A percentile compares a stretch with the other conserved stretches of the same genome.
These are phyloP conservation scores for Mollisiaceae sp. DNA, from an alignment of 2,329 filamentous ascomycete genomes.

Conservation along the genomic window DNA sequence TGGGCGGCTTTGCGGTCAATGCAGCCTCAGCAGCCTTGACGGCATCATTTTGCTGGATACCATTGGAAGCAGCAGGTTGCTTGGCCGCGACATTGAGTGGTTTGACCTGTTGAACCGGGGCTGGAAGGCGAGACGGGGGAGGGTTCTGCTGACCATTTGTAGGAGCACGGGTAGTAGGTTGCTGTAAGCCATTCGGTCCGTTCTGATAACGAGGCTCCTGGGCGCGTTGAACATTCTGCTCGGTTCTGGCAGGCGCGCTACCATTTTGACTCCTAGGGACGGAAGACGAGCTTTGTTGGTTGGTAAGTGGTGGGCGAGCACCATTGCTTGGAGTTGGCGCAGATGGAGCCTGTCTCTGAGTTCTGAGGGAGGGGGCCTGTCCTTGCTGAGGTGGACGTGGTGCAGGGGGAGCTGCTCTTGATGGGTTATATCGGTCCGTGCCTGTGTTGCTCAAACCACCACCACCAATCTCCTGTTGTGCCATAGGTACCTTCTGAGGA, in stretches of 20 bases:
- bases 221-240: conserved; percentile 45
- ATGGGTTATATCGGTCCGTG: conserved; percentile 80
- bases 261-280: conserved; percentile 44
- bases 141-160: conserved; percentile 54
- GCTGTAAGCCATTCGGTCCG: conserved; percentile 45
- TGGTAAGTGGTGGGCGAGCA: conserved; percentile 52
- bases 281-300: conserved; percentile 57
- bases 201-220: conserved; percentile 45
- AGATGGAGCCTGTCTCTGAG: conserved; percentile 83
- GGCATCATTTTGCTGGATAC: conserved; percentile 59
- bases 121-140: conserved; percentile 58
- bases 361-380: conserved; percentile 62
- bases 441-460: conserved; percentile 47
- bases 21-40: conserved; percentile 91
- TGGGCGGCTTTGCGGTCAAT: conserved; percentile 78
- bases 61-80: conserved; percentile 47
- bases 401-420: conserved; percentile 81
- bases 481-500: conserved; percentile 80
- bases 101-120: conserved; percentile 63
- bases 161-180: conserved; percentile 48
- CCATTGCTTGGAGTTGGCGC: conserved; percentile 58
- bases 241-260: conserved; percentile 49
- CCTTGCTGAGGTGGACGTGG: conserved; percentile 63
- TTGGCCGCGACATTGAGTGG: conserved; percentile 80
- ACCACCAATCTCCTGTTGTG: conserved; percentile 88